Evolutionary conservation across 2,329 filamentous ascomycete species (phyloP).

Genomic region (Verticillium isaacii): DNA sequence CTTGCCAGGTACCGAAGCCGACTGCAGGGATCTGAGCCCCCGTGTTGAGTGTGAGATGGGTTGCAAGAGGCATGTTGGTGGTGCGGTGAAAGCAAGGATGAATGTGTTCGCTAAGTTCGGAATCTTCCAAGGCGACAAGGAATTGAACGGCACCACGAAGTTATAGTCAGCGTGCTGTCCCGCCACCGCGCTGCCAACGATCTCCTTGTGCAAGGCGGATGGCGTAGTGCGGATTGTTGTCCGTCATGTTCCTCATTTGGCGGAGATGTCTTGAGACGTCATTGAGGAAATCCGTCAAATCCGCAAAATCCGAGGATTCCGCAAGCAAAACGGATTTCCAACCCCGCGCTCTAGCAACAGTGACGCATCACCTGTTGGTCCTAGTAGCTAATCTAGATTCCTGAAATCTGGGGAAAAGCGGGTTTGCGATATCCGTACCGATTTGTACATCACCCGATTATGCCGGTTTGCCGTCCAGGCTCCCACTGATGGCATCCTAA

Average conservation of each 20-base stretch:
- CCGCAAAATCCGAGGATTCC: background rate
- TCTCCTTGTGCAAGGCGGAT: background rate
- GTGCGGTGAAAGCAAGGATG: background rate
- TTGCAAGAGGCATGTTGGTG: constrained; percentile 9
- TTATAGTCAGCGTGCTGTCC: constrained; percentile 1
- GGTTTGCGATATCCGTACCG: background rate
- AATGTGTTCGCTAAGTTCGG: background rate
- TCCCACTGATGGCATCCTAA: background rate
- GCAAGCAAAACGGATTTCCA: background rate
- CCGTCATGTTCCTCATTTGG: background rate
- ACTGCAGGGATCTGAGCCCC: constrained; percentile 15
- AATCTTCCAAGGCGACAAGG: background rate
- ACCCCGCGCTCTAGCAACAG: background rate
- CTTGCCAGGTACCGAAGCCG: constrained; percentile 17
- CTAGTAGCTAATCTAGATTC: background rate
- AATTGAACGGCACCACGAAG: background rate
- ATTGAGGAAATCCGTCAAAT: background rate
- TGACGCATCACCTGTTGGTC: background rate
- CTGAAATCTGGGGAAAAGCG: background rate
- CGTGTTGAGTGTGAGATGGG: constrained; percentile 15
- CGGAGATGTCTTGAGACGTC: background rate
- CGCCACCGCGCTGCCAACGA: background rate
- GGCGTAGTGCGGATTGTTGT: background rate
- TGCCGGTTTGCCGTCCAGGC: background rate
- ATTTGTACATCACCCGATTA: background rate